These are phyloP conservation scores for Albatrellus ellisii DNA, from an alignment of 768 basidiomycete genomes.

Conservation along the genomic window DNA sequence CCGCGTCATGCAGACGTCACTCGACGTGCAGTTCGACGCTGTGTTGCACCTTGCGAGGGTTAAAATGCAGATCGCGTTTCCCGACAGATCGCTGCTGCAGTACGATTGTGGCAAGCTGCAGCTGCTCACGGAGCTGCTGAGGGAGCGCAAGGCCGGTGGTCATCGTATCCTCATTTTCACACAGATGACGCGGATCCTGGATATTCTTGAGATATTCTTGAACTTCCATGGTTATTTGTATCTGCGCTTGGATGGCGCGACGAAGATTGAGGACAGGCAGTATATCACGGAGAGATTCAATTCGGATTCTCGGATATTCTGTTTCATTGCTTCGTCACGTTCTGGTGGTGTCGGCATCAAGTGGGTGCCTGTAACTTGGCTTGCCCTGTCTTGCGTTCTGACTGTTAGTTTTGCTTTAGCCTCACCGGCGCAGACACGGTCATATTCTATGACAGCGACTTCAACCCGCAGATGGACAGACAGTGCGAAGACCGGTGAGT, in stretches of 20 bases:
- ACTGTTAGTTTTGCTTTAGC: constrained; percentile 26
- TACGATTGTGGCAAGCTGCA: constrained; percentile 97
- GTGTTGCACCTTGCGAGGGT: constrained; percentile 62
- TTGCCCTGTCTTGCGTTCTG: constrained; percentile 13
- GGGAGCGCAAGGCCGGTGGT: constrained; percentile 75
- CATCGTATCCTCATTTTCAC: constrained; percentile 93
- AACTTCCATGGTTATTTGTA: constrained; percentile 91
- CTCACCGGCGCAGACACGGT: constrained; percentile 88
- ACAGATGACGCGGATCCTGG: constrained; percentile 90
- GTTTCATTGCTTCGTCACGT: constrained; percentile 78
- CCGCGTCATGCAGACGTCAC: constrained; percentile 9
- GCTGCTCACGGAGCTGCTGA: constrained; percentile 61
- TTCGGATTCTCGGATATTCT: constrained; percentile 65
- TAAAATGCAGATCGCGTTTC: constrained; percentile 88
- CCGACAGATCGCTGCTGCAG: constrained; percentile 77
- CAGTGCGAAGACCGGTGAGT: constrained; percentile 87
- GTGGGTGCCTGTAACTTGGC: constrained; percentile 29
- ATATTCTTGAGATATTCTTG: constrained; percentile 88
- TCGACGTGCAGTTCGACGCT: constrained; percentile 41
- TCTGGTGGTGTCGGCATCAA: constrained; percentile 92
- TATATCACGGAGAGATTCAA: constrained; percentile 84
- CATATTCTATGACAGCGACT: constrained; percentile 94
- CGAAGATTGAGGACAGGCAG: constrained; percentile 89
- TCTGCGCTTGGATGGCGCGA: constrained; percentile 87
- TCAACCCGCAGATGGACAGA: constrained; percentile 95